phyloP scores from a whole-genome alignment of 805 yeast species.

The Lipomyces kockii region DNA sequence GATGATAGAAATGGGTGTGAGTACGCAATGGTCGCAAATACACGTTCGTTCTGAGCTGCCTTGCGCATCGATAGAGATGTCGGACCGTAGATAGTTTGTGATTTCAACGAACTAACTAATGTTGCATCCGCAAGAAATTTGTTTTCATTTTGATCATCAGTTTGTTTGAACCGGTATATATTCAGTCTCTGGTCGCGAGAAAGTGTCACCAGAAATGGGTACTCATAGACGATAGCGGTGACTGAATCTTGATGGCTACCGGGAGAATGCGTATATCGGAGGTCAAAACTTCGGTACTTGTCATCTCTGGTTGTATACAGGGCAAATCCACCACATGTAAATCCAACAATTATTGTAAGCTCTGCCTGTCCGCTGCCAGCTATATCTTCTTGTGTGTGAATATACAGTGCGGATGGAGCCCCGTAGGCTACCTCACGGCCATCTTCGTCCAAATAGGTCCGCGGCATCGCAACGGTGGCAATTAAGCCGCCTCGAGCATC shows the following conservation, averaged over 20 bases:
- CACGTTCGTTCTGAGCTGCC: not conserved
- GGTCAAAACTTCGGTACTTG: not conserved
- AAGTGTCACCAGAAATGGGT: slow-evolving; percentile 26
- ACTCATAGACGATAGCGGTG: slow-evolving; percentile 13
- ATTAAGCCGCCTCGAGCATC: slow-evolving; percentile 8
- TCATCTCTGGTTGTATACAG: slow-evolving; percentile 5
- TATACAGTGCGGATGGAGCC: slow-evolving; percentile 14
- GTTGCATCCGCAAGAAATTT: not conserved
- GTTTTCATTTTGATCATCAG: not conserved
- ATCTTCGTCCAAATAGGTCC: not conserved
- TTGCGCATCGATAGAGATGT: slow-evolving; percentile 22
- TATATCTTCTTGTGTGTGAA: not conserved
- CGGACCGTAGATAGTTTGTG: slow-evolving; percentile 23
- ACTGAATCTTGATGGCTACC: slow-evolving; percentile 2
- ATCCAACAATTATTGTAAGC: slow-evolving; percentile 21
- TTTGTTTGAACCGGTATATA: slow-evolving; percentile 10
- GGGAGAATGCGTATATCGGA: slow-evolving; percentile 16
- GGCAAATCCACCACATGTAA: slow-evolving; percentile 24
- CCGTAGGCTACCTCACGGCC: not conserved
- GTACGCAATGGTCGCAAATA: slow-evolving; percentile 27
- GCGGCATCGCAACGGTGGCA: slow-evolving; percentile 13
- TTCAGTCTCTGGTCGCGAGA: slow-evolving; percentile 10
- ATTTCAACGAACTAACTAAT: slow-evolving; percentile 11
- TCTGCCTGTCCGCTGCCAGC: not conserved
- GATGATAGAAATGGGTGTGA: slow-evolving; percentile 13